Evolutionary conservation across 2,329 filamentous ascomycete genomes (phyloP), one percentile per base, ranked within the genome.

Genomic region (Xylaria polymorpha): DNA sequence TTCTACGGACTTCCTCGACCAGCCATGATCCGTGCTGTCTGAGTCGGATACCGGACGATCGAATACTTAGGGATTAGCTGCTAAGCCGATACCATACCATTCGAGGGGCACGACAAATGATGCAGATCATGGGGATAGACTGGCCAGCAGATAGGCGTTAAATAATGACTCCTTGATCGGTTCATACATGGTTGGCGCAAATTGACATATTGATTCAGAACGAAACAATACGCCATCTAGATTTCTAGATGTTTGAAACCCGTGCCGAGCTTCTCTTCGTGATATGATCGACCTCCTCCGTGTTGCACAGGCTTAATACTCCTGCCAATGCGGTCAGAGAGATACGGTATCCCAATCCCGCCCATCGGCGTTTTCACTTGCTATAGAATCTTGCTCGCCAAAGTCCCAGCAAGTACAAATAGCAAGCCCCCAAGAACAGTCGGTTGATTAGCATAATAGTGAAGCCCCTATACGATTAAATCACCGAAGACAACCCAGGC

Each of bases 81-180:
- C 56, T 67, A 43, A 61, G 67, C 64, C 55, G 61, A 61, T 70
- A 59, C 55, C 64, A 66, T 18, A 39, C 39, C 46, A 32, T 48
- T 64, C 59, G 46, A 59, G 37, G 53, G 41, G 57, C 32, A 64
- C 65, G 65, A 66, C 56, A 64, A 66, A 63, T 59, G 68, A 66
- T 64, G 50, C 64, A 66, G 59, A 64, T 68, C 61, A 64, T 63
- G 68, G 62, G 70, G 44, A 64, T 66, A 61, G 67, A 71, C 61
- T 70, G 65, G 70, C 56, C 68, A 64, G 64, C 70, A 72, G 59
- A 72, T 70, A 68, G 70, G 70, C 70, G 70, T 72, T 71, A 60
- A 71, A 71, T 72, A 53, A 71, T 71, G 66, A 71, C 66, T 68
- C 59, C 66, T 71, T 72, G 68, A 72, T 71, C 68, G 68, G 66